Percentiles rank a stretch among this genome's conserved stretches.
Evolutionary conservation across 495 filamentous ascomycete species (phyloP).

Genomic region (Hypoxylon lenormandii): DNA sequence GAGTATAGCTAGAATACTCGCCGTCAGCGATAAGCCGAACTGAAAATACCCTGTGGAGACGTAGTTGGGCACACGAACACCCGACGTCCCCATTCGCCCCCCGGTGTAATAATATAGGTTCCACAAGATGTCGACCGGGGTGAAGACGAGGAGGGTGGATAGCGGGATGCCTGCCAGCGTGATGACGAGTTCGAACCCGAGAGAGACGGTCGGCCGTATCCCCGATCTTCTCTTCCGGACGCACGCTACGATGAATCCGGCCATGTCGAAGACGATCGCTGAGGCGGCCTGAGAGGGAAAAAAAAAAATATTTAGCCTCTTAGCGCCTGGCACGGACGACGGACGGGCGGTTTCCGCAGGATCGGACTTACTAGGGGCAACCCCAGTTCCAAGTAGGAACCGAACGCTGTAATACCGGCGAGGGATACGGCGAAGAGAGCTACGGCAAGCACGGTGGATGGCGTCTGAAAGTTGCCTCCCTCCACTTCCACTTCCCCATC

Average conservation of each 20-base stretch:
- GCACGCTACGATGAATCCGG: slow-evolving; percentile 29
- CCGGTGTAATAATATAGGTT: background rate
- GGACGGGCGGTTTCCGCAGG: background rate
- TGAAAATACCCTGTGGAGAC: slow-evolving; percentile 10
- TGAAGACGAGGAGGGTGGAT: slow-evolving; percentile 1
- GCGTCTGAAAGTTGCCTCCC: slow-evolving; percentile 1
- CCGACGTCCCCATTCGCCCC: background rate
- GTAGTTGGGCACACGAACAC: background rate
- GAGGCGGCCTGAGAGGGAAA: slow-evolving; percentile 2
- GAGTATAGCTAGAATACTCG: background rate
- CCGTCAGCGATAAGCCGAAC: slow-evolving; percentile 15
- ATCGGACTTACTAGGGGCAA: slow-evolving; percentile 8
- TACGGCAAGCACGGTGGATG: slow-evolving; percentile 6
- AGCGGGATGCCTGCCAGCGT: slow-evolving; percentile 6
- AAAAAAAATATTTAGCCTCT: background rate
- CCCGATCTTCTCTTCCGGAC: slow-evolving; percentile 11
- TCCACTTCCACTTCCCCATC: slow-evolving; percentile 48
- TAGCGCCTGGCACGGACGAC: background rate
- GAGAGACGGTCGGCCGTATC: slow-evolving; percentile 11
- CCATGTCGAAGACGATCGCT: slow-evolving; percentile 7
- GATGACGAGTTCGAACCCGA: slow-evolving; percentile 33
- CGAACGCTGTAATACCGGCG: slow-evolving; percentile 6
- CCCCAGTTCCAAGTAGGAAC: background rate
- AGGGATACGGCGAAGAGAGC: slow-evolving; percentile 10
- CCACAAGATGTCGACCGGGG: slow-evolving; percentile 6